A percentile compares a stretch with the other conserved stretches of the same genome.
These are phyloP conservation scores for Lasiosphaeria miniovina DNA, from an alignment of 495 filamentous ascomycete genomes.

Conservation along the genomic window DNA sequence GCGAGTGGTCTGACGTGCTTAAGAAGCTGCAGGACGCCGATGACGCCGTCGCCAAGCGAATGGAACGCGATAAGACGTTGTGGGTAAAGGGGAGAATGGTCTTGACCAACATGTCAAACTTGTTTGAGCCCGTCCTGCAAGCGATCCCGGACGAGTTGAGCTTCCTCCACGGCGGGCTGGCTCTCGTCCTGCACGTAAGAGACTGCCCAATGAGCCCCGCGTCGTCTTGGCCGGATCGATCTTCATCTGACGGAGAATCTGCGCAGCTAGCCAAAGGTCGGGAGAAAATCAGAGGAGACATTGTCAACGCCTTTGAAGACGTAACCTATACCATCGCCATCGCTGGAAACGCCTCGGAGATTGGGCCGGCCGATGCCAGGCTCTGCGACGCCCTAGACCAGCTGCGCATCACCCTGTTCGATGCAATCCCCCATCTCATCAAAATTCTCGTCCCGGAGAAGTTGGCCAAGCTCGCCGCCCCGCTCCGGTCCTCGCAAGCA, in stretches of 20 bases:
- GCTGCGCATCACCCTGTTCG: conserved; percentile 6
- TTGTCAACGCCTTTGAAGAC: conserved; percentile 13
- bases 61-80: conserved; percentile 7
- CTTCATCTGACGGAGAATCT: background rate
- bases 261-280: conserved; percentile 6
- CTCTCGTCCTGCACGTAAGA: conserved; percentile 7
- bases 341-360: conserved; percentile 11
- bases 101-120: conserved; percentile 7
- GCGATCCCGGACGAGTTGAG: conserved; percentile 11
- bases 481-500: conserved; percentile 3
- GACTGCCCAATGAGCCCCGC: background rate
- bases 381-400: conserved; percentile 1
- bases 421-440: conserved; percentile 6
- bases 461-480: background rate
- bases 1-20: conserved; percentile 10
- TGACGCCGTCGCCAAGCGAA: conserved; percentile 3
- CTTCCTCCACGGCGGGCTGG: conserved; percentile 12
- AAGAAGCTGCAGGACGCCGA: conserved; percentile 6
- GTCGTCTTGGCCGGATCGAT: background rate
- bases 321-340: background rate
- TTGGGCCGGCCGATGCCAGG: background rate
- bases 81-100: conserved; percentile 4
- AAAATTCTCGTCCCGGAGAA: conserved; percentile 3
- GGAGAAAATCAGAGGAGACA: background rate
- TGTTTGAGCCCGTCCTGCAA: conserved; percentile 9